phyloP scores from a whole-genome alignment of 345 rosid species.

The Eucalyptus cloeziana region DNA sequence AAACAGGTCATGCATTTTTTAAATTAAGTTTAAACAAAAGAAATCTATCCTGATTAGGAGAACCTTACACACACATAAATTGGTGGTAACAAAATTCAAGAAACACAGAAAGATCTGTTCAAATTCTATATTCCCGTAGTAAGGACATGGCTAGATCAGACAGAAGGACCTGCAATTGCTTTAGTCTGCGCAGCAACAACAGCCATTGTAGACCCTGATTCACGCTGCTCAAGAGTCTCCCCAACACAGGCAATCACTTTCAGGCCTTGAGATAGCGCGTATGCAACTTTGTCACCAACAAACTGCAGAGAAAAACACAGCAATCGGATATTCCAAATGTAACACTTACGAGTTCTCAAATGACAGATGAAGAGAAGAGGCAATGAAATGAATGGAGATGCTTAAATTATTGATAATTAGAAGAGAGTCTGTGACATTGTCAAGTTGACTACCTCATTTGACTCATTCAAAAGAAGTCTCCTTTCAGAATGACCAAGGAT shows the following conservation, averaged over 20 bases:
- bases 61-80: not conserved
- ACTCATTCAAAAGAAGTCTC: slow-evolving; percentile 42
- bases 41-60: not conserved
- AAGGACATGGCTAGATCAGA: not conserved
- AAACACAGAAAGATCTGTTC: not conserved
- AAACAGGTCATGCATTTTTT: not conserved
- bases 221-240: slow-evolving; percentile 71
- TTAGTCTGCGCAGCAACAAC: slow-evolving; percentile 65
- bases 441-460: slow-evolving; percentile 22
- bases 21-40: not conserved
- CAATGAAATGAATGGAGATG: not conserved
- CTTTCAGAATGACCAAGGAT: slow-evolving; percentile 66
- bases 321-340: not conserved
- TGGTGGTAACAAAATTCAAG: not conserved
- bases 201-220: slow-evolving; percentile 56
- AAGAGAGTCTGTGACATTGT: not conserved
- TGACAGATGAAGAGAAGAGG: not conserved
- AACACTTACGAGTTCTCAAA: not conserved
- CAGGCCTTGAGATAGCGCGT: slow-evolving; percentile 50
- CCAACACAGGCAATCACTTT: slow-evolving; percentile 72
- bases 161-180: slow-evolving; percentile 49
- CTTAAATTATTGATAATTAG: not conserved
- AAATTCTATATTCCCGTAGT: not conserved
- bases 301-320: slow-evolving; percentile 20
- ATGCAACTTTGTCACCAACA: slow-evolving; percentile 58